Percentiles rank a stretch among this genome's conserved stretches.
Conservation (phyloP, 2,329 filamentous ascomycete genomes). For the Zymoseptoria crescenta region DNA sequence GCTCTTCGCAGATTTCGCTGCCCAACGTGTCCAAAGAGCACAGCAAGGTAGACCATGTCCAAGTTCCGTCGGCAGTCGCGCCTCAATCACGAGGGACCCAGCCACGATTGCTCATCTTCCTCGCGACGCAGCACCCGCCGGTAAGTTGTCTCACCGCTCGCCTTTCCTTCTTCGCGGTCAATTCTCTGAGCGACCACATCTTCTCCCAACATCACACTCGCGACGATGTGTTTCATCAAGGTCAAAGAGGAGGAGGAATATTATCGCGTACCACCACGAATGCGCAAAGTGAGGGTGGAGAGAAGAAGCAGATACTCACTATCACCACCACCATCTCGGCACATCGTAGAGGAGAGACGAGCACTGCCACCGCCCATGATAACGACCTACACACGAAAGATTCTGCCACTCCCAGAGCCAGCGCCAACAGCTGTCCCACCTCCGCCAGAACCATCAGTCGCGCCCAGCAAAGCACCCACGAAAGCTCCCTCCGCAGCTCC, state of each 20-base stretch:
- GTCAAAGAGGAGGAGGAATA: slow-evolving; percentile 38
- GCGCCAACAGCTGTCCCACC: slow-evolving; percentile 8
- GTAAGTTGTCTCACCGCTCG: neutral
- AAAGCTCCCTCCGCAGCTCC: slow-evolving; percentile 2
- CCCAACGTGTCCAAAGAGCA: neutral
- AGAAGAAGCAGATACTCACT: slow-evolving; percentile 10
- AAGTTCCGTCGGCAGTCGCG: neutral
- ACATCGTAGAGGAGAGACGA: slow-evolving; percentile 18
- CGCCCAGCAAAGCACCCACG: slow-evolving; percentile 3
- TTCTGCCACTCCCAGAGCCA: slow-evolving; percentile 8
- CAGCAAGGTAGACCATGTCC: neutral
- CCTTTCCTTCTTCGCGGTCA: neutral
- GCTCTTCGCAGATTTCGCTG: neutral
- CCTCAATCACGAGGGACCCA: neutral
- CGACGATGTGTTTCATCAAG: slow-evolving; percentile 41
- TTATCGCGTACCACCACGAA: slow-evolving; percentile 1
- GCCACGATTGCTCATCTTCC: neutral
- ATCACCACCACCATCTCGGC: slow-evolving; percentile 14
- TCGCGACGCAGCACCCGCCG: neutral
- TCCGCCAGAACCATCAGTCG: slow-evolving; percentile 5
- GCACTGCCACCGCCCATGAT: slow-evolving; percentile 11
- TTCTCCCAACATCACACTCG: neutral
- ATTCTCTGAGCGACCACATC: neutral
- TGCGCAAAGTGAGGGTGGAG: slow-evolving; percentile 4
- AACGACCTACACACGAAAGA: slow-evolving; percentile 16